These are phyloP conservation scores for Eucalyptus viminalis DNA, from an alignment of 345 rosid species.

Conservation along the genomic window DNA sequence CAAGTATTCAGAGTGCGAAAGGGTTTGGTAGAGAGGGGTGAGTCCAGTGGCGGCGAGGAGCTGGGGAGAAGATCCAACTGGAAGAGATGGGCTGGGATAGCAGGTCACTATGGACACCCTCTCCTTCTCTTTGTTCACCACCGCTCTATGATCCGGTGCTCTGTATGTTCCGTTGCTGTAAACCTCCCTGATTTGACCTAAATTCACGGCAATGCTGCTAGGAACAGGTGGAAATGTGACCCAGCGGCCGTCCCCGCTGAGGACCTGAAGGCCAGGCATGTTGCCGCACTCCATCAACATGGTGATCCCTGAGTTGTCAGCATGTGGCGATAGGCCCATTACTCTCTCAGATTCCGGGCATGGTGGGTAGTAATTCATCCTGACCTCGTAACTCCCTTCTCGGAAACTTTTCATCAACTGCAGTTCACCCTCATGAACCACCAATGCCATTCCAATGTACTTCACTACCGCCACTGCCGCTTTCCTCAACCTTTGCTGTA, in stretches of 20 bases:
- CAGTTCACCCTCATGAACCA: neutral
- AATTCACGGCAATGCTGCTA: slow-evolving; percentile 2
- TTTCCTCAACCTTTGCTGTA: slow-evolving; percentile 2
- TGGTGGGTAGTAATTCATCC: slow-evolving; percentile 3
- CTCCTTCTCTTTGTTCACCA: slow-evolving; percentile 4
- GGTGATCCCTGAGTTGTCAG: slow-evolving; percentile 2
- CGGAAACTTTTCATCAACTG: neutral
- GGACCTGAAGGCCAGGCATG: slow-evolving; percentile 2
- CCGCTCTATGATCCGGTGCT: slow-evolving; percentile 4
- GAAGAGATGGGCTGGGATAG: slow-evolving; percentile 6
- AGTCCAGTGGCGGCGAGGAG: neutral
- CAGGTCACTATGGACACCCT: slow-evolving; percentile 18
- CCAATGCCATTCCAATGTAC: slow-evolving; percentile 2
- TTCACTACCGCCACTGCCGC: neutral
- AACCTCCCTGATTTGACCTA: slow-evolving; percentile 12
- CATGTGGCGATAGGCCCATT: neutral
- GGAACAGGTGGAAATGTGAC: neutral
- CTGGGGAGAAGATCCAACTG: slow-evolving; percentile 13
- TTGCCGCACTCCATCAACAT: neutral
- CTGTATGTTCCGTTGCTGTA: slow-evolving; percentile 7
- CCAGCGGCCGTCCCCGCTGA: neutral
- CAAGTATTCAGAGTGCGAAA: neutral
- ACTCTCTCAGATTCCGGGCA: slow-evolving; percentile 3
- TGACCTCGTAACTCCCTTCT: neutral
- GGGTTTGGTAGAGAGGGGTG: slow-evolving; percentile 10